Conservation (phyloP, 805 yeast genomes). For the Saccharomyces cerevisiae region DNA sequence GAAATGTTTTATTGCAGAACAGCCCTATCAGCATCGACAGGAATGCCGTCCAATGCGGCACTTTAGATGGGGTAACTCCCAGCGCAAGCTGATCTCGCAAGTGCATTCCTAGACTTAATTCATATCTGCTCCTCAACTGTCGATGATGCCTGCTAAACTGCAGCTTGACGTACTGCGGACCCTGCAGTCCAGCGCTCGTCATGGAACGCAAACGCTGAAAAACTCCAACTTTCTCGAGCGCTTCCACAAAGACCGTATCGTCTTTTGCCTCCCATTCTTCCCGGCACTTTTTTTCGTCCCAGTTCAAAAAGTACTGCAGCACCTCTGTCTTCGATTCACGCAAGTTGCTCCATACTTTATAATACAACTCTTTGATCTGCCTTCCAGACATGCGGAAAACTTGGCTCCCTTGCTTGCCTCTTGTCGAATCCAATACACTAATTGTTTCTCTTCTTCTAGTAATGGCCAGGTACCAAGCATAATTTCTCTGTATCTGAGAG, state of each 20-base stretch:
- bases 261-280: not conserved
- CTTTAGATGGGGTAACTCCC: not conserved
- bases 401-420: not conserved
- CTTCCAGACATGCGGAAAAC: conserved; percentile 1
- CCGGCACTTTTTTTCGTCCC: conserved; percentile 1
- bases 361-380: not conserved
- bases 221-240: not conserved
- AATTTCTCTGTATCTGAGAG: not conserved
- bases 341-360: not conserved
- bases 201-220: not conserved
- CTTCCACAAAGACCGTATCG: not conserved
- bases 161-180: conserved; percentile 1
- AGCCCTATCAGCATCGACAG: not conserved
- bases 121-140: conserved; percentile 1
- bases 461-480: conserved; percentile 2
- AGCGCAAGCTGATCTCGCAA: conserved; percentile 2
- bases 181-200: conserved; percentile 1
- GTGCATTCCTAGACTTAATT: not conserved
- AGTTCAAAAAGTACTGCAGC: not conserved
- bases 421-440: not conserved
- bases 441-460: conserved; percentile 1
- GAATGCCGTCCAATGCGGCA: no score
- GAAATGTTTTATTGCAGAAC: not conserved
- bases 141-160: conserved; percentile 1
- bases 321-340: not conserved